A percentile compares a stretch with the other conserved stretches of the same genome.
Conservation (phyloP, 2,329 filamentous ascomycete species). For the Ascochyta fabae region DNA sequence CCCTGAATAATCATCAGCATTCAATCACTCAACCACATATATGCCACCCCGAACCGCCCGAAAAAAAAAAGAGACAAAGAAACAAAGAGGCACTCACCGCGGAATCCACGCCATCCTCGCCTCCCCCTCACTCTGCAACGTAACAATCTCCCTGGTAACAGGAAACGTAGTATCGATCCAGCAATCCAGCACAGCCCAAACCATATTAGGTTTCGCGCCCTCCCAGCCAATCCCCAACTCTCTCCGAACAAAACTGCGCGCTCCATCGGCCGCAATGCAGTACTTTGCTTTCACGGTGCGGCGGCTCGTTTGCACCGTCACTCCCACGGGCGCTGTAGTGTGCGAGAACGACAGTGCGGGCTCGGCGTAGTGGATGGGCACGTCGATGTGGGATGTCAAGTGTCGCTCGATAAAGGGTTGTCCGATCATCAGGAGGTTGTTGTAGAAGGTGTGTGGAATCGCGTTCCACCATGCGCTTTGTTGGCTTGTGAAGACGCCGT, state of each 20-base stretch:
- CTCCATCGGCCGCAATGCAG: slow-evolving; percentile 26
- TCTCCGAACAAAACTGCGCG: slow-evolving; percentile 23
- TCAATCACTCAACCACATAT: not conserved
- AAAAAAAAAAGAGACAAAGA: too few species aligned
- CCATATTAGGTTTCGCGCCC: slow-evolving; percentile 59
- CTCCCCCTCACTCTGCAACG: slow-evolving; percentile 55
- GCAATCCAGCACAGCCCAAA: slow-evolving; percentile 58
- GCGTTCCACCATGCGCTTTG: slow-evolving; percentile 59
- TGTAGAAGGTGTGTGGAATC: slow-evolving; percentile 55
- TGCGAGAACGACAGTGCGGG: slow-evolving; percentile 45
- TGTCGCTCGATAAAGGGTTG: slow-evolving; percentile 55
- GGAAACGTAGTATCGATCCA: slow-evolving; percentile 60
- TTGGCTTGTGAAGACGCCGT: slow-evolving; percentile 56
- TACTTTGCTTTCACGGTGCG: slow-evolving; percentile 19
- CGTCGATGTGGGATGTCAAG: slow-evolving; percentile 46
- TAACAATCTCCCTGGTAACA: slow-evolving; percentile 56
- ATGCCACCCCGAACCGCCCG: too few species aligned
- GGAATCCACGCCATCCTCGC: slow-evolving; percentile 59
- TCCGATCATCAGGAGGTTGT: slow-evolving; percentile 60
- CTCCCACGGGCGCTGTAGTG: slow-evolving; percentile 18
- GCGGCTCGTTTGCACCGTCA: slow-evolving; percentile 24
- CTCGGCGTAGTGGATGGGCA: slow-evolving; percentile 49
- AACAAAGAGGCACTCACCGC: slow-evolving; percentile 21
- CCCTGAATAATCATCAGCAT: slow-evolving; percentile 20
- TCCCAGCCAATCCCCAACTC: slow-evolving; percentile 51